Conservation (phyloP, 352 stramenopile species). For the Globisporangium heterothallicum region DNA sequence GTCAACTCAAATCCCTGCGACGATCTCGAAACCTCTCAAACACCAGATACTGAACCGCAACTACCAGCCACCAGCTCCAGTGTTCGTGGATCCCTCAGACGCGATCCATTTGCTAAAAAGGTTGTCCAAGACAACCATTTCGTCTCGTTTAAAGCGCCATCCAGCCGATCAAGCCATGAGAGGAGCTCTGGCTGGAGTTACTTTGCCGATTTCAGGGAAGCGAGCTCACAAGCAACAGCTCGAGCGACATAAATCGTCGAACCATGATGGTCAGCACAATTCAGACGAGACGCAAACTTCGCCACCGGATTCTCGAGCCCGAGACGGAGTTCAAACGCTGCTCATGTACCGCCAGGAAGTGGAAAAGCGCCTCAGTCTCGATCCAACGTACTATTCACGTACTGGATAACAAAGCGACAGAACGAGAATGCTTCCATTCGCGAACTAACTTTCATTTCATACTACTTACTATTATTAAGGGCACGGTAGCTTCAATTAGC, state of each 20-base stretch:
- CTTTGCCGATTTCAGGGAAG: slow-evolving; percentile 8
- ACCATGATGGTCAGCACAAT: background rate
- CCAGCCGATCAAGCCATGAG: slow-evolving; percentile 6
- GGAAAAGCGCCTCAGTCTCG: slow-evolving; percentile 38
- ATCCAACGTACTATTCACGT: slow-evolving; percentile 19
- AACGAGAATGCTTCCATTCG: too few relatives aligned
- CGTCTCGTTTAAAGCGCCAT: slow-evolving; percentile 38
- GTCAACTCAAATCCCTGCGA: slow-evolving; percentile 38
- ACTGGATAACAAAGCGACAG: background rate
- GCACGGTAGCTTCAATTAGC: too few relatives aligned
- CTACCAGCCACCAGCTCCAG: slow-evolving; percentile 37
- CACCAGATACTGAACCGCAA: slow-evolving; percentile 57
- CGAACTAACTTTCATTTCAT: too few relatives aligned
- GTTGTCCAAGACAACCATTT: slow-evolving; percentile 51
- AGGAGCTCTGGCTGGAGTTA: background rate
- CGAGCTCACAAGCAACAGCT: background rate
- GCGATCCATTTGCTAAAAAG: slow-evolving; percentile 31
- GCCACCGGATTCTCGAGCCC: slow-evolving; percentile 23
- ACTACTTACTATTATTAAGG: too few relatives aligned
- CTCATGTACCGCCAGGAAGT: slow-evolving; percentile 63
- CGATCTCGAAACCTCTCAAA: slow-evolving; percentile 28
- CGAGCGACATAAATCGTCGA: too few relatives aligned
- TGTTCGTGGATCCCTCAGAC: slow-evolving; percentile 28
- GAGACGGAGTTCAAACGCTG: slow-evolving; percentile 52
- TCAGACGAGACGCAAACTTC: too few relatives aligned